These are phyloP conservation scores for Perkinsela sp. DNA, from an alignment of 208 protist genomes.

Conservation along the genomic window DNA sequence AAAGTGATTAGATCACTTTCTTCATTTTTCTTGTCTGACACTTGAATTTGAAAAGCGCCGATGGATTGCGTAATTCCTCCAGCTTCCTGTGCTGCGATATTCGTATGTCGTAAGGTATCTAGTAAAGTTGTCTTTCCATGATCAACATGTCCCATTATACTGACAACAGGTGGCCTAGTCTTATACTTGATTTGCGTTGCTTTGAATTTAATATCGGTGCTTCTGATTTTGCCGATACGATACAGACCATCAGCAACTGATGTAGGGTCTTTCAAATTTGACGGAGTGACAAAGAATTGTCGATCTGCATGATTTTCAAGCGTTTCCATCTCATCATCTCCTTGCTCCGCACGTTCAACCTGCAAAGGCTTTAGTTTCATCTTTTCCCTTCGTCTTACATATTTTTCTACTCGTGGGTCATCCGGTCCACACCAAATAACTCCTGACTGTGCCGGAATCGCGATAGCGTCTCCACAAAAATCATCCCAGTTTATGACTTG, in stretches of 20 bases:
- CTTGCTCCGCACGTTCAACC: conserved; percentile 24
- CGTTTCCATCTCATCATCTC: conserved; percentile 24
- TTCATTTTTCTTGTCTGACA: conserved; percentile 10
- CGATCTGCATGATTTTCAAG: conserved; percentile 48
- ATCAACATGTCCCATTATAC: conserved; percentile 95
- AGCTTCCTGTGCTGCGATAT: conserved; percentile 69
- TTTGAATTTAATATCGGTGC: conserved; percentile 50
- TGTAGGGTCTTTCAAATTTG: conserved; percentile 37
- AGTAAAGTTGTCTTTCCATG: conserved; percentile 90
- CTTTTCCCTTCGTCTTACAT: conserved; percentile 32
- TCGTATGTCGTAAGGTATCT: conserved; percentile 69
- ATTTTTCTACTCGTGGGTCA: conserved; percentile 35
- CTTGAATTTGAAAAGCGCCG: conserved; percentile 41
- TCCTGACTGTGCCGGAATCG: conserved; percentile 40
- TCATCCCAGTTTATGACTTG: conserved; percentile 55
- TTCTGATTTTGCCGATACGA: conserved; percentile 27
- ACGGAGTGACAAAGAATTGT: conserved; percentile 48
- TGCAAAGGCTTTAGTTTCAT: conserved; percentile 50
- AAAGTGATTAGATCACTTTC: conserved; percentile 61
- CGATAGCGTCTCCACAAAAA: conserved; percentile 52
- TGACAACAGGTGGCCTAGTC: conserved; percentile 69
- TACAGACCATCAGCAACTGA: conserved; percentile 39
- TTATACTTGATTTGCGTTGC: conserved; percentile 35
- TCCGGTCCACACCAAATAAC: conserved; percentile 51
- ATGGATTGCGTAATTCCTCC: conserved; percentile 94